Percentiles rank a stretch among this genome's conserved stretches.
These are phyloP conservation scores for Aspergillus quadricinctus DNA, from an alignment of 2,329 filamentous ascomycete species.

Conservation along the genomic window DNA sequence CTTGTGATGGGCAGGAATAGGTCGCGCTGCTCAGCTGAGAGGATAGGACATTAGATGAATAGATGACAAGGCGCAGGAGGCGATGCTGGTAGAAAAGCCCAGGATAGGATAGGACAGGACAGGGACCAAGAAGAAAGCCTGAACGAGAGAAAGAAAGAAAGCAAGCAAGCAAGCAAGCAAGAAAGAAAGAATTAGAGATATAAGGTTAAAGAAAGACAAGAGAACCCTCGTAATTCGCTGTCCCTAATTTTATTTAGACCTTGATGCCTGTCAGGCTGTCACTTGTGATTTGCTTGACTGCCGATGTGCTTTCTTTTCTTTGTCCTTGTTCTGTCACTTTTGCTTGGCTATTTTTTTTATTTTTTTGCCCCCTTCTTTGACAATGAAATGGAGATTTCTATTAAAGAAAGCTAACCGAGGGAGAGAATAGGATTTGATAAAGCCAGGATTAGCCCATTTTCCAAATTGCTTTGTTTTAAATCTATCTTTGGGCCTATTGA, in stretches of 20 bases:
- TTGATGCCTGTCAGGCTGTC: too few relatives aligned
- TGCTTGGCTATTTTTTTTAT: slow-evolving; percentile 4
- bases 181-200: slow-evolving; percentile 14
- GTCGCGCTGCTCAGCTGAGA: slow-evolving; percentile 7
- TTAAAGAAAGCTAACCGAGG: slow-evolving; percentile 19
- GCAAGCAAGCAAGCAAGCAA: slow-evolving; percentile 9
- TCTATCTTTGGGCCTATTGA: slow-evolving; percentile 10
- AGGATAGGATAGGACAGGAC: slow-evolving; percentile 7
- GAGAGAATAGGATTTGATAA: slow-evolving; percentile 10
- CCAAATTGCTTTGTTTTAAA: slow-evolving; percentile 17
- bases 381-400: slow-evolving; percentile 13
- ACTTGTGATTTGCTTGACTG: background rate
- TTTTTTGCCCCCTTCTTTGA: slow-evolving; percentile 15
- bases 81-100: slow-evolving; percentile 1
- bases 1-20: slow-evolving; percentile 2
- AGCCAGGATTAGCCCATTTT: slow-evolving; percentile 15
- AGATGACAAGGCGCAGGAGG: slow-evolving; percentile 1
- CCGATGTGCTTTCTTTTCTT: slow-evolving; percentile 1
- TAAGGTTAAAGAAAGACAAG: slow-evolving; percentile 9
- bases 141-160: slow-evolving; percentile 8
- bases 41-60: slow-evolving; percentile 9
- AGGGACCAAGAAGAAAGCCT: slow-evolving; percentile 8
- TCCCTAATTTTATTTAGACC: background rate
- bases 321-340: slow-evolving; percentile 5
- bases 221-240: slow-evolving; percentile 6